A percentile compares a stretch with the other conserved stretches of the same genome.
phyloP scores from a whole-genome alignment of 371 early-diverging fungal species.

The Mortierella sp. region DNA sequence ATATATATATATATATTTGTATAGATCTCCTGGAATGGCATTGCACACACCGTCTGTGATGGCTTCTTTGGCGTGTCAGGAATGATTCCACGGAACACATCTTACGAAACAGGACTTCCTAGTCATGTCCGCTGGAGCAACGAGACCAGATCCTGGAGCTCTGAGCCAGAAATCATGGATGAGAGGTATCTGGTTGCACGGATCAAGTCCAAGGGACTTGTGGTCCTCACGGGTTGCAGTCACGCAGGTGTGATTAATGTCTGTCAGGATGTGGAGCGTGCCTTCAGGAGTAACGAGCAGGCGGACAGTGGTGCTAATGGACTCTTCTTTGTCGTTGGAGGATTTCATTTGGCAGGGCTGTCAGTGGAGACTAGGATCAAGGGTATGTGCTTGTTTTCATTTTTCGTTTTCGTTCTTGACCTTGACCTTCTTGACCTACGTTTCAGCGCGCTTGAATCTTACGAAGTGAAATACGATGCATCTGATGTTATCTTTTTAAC shows the following conservation, averaged over 20 bases:
- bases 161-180: constrained; percentile 46
- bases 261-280: constrained; percentile 43
- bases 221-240: constrained; percentile 39
- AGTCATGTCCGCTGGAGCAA: constrained; percentile 37
- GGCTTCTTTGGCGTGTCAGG: constrained; percentile 49
- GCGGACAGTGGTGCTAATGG: not conserved
- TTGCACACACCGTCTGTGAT: constrained; percentile 41
- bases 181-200: constrained; percentile 46
- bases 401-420: not conserved
- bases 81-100: constrained; percentile 30
- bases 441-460: too few relatives aligned
- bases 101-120: constrained; percentile 46
- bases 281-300: not conserved
- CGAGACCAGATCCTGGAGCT: constrained; percentile 9
- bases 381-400: constrained; percentile 12
- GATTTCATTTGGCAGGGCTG: constrained; percentile 40
- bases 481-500: not conserved
- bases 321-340: constrained; percentile 38
- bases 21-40: constrained; percentile 13
- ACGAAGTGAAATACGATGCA: not conserved
- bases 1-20: too few relatives aligned
- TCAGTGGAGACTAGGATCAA: constrained; percentile 33
- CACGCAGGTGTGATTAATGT: constrained; percentile 52
- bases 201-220: constrained; percentile 28
- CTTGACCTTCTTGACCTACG: not conserved